Evolutionary conservation across 768 basidiomycete genomes (phyloP), one percentile per base, ranked within the genome.

Genomic region (Vishniacozyma victoriae): DNA sequence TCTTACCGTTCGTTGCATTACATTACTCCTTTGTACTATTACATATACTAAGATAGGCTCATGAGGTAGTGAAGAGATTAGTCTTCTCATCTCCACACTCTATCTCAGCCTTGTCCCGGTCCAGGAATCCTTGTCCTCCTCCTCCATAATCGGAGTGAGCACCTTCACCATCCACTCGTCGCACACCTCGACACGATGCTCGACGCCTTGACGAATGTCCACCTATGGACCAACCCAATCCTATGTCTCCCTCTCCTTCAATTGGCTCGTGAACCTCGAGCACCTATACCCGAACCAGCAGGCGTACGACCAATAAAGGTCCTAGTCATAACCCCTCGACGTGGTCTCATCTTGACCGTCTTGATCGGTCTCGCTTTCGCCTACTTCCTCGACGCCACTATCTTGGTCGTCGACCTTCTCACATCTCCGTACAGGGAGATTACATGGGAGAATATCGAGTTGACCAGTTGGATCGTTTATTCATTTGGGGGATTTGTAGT

Each of bases 381-480:
- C 14, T 92, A 82, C 67, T 76, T 92, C 42, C 72, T 81, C 24
- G 88, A 93, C 64, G 90, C 87, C 13, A 75, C 84, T 25, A 76
- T 83, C 14, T 83, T 86, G 59, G 80, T 85, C 35, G 73, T 79
- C 4, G 79, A 77, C 63, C 78, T 82, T 16, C 76, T 89, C 35
- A 63, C 88, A 48, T 75, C 79, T 56, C 80, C 16, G 19, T 44
- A 27, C 14, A 31, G 31, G 44, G 50, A 37, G 12, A 35, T 20
- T 13, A n/a, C 20, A 11, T 16, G 27, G 19, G 13, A n/a, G 13
- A 38, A 35, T 3, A 18, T 50, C 24, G 19, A 19, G 3, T 27
- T 63, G n/a, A 48, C 33, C 15, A 42, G 45, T 13, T 48, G 48
- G 54, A 37, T 60, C 3, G 40, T 59, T 5, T 67, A 64, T 48